phyloP scores from a whole-genome alignment of 768 basidiomycete genomes.

The Tremella yokohamensis region DNA sequence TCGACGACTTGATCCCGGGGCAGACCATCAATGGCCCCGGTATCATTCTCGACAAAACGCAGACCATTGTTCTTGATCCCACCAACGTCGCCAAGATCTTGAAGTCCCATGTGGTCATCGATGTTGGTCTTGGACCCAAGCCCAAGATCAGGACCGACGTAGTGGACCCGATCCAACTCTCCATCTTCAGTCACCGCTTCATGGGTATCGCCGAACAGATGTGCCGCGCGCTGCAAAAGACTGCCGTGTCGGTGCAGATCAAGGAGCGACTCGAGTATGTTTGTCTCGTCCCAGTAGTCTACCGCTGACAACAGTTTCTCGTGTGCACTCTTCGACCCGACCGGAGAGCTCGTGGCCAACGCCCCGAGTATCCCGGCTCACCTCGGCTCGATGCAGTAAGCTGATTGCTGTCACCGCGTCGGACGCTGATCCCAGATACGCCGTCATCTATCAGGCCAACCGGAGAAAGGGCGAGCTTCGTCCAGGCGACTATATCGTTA shows the following conservation, averaged over 20 bases:
- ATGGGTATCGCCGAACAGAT: slow-evolving; percentile 67
- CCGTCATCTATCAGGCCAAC: slow-evolving; percentile 27
- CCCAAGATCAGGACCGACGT: slow-evolving; percentile 1
- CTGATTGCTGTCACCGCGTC: not conserved
- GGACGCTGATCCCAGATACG: too few relatives aligned
- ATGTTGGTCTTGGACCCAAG: not conserved
- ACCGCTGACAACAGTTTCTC: slow-evolving; percentile 57
- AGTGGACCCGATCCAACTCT: slow-evolving; percentile 7
- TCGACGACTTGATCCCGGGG: slow-evolving; percentile 58
- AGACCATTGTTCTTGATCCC: slow-evolving; percentile 64
- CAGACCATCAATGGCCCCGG: slow-evolving; percentile 76
- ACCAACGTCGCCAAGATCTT: slow-evolving; percentile 1
- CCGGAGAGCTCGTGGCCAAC: slow-evolving; percentile 42
- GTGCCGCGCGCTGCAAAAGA: slow-evolving; percentile 85
- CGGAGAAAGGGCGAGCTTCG: slow-evolving; percentile 15
- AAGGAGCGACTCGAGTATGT: slow-evolving; percentile 76
- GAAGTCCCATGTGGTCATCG: slow-evolving; percentile 4
- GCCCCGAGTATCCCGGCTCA: slow-evolving; percentile 43
- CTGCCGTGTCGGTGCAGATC: slow-evolving; percentile 89
- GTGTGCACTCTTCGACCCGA: slow-evolving; percentile 83
- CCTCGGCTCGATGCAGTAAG: slow-evolving; percentile 34
- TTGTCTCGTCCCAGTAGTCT: too few relatives aligned
- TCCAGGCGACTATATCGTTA: slow-evolving; percentile 32
- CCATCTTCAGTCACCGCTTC: slow-evolving; percentile 18
- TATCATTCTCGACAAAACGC: slow-evolving; percentile 89